Evolutionary conservation across 371 early-diverging fungal species (phyloP).

Genomic region (Saksenaea vasiformis): DNA sequence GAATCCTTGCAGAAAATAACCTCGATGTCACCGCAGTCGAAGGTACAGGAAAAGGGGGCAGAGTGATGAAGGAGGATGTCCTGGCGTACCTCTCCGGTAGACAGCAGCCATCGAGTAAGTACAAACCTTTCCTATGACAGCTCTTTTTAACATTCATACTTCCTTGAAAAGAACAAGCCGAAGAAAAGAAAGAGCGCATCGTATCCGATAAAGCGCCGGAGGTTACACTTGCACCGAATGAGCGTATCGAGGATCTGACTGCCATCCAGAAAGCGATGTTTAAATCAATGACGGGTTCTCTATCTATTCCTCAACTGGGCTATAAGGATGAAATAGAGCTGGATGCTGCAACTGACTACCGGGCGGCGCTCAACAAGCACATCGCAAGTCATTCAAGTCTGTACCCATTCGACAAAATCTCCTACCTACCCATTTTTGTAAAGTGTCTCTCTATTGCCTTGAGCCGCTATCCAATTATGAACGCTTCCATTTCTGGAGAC

Average conservation of each 20-base stretch:
- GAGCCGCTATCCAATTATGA: conserved; percentile 85
- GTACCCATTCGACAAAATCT: conserved; percentile 75
- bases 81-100: conserved; percentile 48
- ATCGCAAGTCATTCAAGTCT: conserved; percentile 38
- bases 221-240: background rate
- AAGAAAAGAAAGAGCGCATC: conserved; percentile 3
- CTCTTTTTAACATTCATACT: conserved; percentile 6
- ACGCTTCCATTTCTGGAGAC: conserved; percentile 67
- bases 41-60: conserved; percentile 87
- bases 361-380: conserved; percentile 69
- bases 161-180: background rate
- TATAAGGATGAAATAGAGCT: conserved; percentile 90
- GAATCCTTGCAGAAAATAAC: conserved; percentile 79
- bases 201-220: conserved; percentile 31
- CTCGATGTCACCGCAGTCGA: conserved; percentile 73
- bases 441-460: conserved; percentile 91
- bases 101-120: conserved; percentile 9
- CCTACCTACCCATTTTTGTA: conserved; percentile 94
- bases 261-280: conserved; percentile 96
- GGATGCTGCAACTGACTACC: conserved; percentile 66
- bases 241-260: conserved; percentile 58
- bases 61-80: conserved; percentile 92
- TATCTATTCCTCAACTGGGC: conserved; percentile 93
- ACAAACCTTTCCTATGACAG: background rate
- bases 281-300: conserved; percentile 92